phyloP scores from a whole-genome alignment of 192 early-diverging fungal species.

The Nowakowskiella sp. region DNA sequence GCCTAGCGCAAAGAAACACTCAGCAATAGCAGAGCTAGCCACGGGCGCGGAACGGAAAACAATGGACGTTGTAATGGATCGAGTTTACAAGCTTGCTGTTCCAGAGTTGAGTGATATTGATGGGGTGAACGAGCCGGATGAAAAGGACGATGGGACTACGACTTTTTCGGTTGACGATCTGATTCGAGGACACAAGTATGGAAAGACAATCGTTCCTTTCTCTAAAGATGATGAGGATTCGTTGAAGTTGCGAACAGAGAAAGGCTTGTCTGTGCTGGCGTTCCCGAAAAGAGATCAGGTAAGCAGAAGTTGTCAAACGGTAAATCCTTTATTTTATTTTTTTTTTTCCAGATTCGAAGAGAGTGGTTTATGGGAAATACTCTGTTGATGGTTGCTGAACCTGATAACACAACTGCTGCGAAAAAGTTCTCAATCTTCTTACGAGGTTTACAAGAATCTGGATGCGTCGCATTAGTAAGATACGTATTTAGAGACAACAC shows the following conservation, averaged over 20 bases:
- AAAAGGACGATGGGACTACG: neutral
- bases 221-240: slow-evolving; percentile 51
- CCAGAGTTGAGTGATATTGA: slow-evolving; percentile 10
- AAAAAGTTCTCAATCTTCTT: slow-evolving; percentile 43
- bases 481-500: slow-evolving; percentile 44
- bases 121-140: neutral
- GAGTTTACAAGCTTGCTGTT: slow-evolving; percentile 25
- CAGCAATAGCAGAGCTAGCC: slow-evolving; percentile 35
- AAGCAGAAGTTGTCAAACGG: neutral
- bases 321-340: neutral
- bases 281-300: slow-evolving; percentile 44
- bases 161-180: slow-evolving; percentile 29
- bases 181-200: slow-evolving; percentile 58
- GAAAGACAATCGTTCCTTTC: slow-evolving; percentile 59
- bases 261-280: slow-evolving; percentile 53
- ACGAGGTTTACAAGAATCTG: slow-evolving; percentile 38
- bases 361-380: slow-evolving; percentile 47
- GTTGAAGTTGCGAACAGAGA: slow-evolving; percentile 45
- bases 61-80: slow-evolving; percentile 25
- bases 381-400: slow-evolving; percentile 42
- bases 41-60: slow-evolving; percentile 19
- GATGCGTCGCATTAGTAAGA: slow-evolving; percentile 49
- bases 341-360: slow-evolving; percentile 41
- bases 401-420: slow-evolving; percentile 23
- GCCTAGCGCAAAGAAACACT: slow-evolving; percentile 60